A percentile compares a stretch with the other conserved stretches of the same genome.
These are phyloP conservation scores for Mucuna pruriens DNA, from an alignment of 306 rosid genomes.

Conservation along the genomic window DNA sequence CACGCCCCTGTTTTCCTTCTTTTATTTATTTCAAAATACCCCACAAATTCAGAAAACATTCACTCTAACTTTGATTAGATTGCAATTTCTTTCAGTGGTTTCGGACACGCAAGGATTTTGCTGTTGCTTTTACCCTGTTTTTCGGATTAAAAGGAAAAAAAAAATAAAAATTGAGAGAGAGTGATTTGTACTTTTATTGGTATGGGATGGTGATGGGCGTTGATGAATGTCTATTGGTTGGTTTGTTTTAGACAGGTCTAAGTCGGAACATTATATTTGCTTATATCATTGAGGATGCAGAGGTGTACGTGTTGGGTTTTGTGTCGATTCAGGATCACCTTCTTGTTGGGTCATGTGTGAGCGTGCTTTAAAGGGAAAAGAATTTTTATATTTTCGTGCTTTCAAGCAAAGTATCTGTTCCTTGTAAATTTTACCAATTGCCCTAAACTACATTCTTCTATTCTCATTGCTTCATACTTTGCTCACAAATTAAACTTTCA, in stretches of 20 bases:
- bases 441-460: slow-evolving; percentile 17
- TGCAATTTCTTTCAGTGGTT: slow-evolving; percentile 37
- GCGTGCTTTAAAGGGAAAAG: slow-evolving; percentile 42
- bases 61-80: slow-evolving; percentile 34
- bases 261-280: slow-evolving; percentile 34
- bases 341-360: background rate
- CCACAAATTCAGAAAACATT: background rate
- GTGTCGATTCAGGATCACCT: background rate
- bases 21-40: background rate
- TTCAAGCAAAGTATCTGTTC: slow-evolving; percentile 68
- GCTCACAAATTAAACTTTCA: background rate
- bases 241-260: slow-evolving; percentile 10
- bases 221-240: slow-evolving; percentile 6
- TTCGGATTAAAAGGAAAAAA: background rate
- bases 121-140: slow-evolving; percentile 63
- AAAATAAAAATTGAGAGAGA: background rate
- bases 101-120: slow-evolving; percentile 64
- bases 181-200: slow-evolving; percentile 52
- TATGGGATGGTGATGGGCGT: slow-evolving; percentile 43
- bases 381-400: slow-evolving; percentile 48
- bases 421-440: slow-evolving; percentile 28
- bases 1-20: background rate
- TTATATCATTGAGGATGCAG: slow-evolving; percentile 30
- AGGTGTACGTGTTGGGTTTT: slow-evolving; percentile 28
- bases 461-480: slow-evolving; percentile 21